Evolutionary conservation across 1,139 yeast genomes (phyloP), one percentile per base, ranked within the genome.

Genomic region (Lodderomyces orthopsilosis): DNA sequence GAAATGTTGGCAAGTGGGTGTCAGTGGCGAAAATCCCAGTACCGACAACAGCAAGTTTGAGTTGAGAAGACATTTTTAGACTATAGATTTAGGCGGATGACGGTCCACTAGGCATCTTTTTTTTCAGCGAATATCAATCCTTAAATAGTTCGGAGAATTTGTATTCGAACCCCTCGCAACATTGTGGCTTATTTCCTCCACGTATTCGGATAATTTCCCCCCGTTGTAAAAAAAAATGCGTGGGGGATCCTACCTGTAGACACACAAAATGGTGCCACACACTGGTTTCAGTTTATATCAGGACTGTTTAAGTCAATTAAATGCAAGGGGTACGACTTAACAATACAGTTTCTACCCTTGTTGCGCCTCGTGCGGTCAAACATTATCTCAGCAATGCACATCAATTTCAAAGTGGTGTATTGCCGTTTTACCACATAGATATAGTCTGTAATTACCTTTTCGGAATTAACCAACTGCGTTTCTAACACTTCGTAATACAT

Each of bases 11-110:
- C 51, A 88, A 74, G 61, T 91, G 97, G 43, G 77, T 74, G 52
- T 85, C 88, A 26, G 81, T 79, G 49, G 98, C 97, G 59, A 90
- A 91, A 57, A 91, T 87, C 51, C 96, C 96, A 2, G 97, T 90
- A 48, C 96, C 96, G 44, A 89, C 80, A 44, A 89, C 68, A 44
- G 94, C 96, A 43, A 88, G 76, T 58, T 79, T 83, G 45, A 81
- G 60, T 41, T 44, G 48, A 19, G 45, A 37, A 27, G 52, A 48
- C 52, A 50, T 50, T 24, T 4, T 15, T 8, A 15, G 10, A 21
- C 8, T 21, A 21, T n/a, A n/a, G n/a, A n/a, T n/a, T n/a, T n/a
- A n/a, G n/a, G n/a, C n/a, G n/a, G n/a, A n/a, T n/a, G n/a, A n/a
- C n/a, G n/a, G n/a, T n/a, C n/a, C n/a, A n/a, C n/a, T n/a, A n/a